Percentiles rank a stretch among this genome's conserved stretches.
Conservation (phyloP, 305 asterid genomes). For the Rubia balearica region DNA sequence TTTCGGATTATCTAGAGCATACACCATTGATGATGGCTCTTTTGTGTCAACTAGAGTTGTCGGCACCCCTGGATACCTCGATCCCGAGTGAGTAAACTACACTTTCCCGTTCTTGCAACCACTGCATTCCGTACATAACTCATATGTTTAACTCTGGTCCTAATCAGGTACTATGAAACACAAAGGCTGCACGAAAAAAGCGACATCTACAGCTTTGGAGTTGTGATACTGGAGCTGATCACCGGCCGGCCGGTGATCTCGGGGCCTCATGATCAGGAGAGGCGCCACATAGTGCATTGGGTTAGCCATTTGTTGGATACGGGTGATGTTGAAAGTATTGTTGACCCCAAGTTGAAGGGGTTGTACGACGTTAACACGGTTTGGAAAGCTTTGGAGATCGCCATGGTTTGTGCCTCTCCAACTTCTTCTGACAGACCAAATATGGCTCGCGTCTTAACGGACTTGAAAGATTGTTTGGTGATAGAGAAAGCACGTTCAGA, state of each 20-base stretch:
- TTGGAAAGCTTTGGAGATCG: slow-evolving; percentile 19
- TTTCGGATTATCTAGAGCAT: slow-evolving; percentile 29
- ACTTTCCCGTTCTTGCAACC: background rate
- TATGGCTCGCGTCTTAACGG: slow-evolving; percentile 23
- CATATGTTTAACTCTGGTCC: too few relatives aligned
- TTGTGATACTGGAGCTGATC: slow-evolving; percentile 19
- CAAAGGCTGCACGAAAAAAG: slow-evolving; percentile 18
- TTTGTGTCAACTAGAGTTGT: slow-evolving; percentile 15
- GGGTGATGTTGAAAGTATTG: slow-evolving; percentile 18
- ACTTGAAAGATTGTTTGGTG: slow-evolving; percentile 11
- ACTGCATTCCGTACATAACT: too few relatives aligned
- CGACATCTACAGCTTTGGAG: slow-evolving; percentile 24
- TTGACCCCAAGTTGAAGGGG: slow-evolving; percentile 23
- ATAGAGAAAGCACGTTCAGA: background rate
- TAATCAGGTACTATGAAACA: slow-evolving; percentile 13
- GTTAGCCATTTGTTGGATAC: slow-evolving; percentile 10
- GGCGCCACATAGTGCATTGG: slow-evolving; percentile 18
- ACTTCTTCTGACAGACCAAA: slow-evolving; percentile 22
- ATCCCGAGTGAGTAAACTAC: slow-evolving; percentile 25
- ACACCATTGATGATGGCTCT: slow-evolving; percentile 17
- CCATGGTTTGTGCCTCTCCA: slow-evolving; percentile 27
- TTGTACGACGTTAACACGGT: slow-evolving; percentile 15
- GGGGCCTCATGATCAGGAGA: background rate
- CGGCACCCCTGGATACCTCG: slow-evolving; percentile 30
- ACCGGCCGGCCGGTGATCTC: slow-evolving; percentile 20